phyloP scores from a whole-genome alignment of 768 basidiomycete species.

The Mrakia frigida region DNA sequence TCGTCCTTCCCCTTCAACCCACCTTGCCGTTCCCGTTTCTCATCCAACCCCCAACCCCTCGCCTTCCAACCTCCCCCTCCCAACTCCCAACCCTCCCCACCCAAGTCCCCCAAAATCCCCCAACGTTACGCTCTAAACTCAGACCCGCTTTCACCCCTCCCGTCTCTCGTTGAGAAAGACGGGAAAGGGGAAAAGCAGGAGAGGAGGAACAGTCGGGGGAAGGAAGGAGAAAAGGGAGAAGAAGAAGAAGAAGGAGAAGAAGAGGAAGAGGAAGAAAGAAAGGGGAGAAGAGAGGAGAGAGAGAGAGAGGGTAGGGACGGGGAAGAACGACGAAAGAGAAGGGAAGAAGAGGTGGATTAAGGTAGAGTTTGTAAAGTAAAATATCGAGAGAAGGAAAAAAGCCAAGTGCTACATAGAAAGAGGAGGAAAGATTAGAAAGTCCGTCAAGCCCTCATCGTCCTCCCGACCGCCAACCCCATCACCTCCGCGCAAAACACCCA shows the following conservation, averaged over 20 bases:
- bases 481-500: slow-evolving; percentile 9
- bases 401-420: background rate
- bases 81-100: too few relatives aligned
- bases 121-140: too few relatives aligned
- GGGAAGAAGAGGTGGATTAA: background rate
- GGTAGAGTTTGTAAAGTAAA: background rate
- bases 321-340: too few relatives aligned
- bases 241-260: background rate
- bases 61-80: too few relatives aligned
- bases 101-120: too few relatives aligned
- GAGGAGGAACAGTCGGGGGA: background rate
- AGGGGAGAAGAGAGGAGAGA: background rate
- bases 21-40: too few relatives aligned
- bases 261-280: background rate
- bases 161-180: too few relatives aligned
- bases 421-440: background rate
- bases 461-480: slow-evolving; percentile 14
- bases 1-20: too few relatives aligned
- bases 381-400: background rate
- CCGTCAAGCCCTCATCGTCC: background rate
- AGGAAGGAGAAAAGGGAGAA: background rate
- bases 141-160: too few relatives aligned
- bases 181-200: background rate
- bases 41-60: too few relatives aligned
- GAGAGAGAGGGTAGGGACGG: background rate